Conservation (phyloP, 1,284 basidiomycete genomes). For the Lentinula novae-zelandiae region DNA sequence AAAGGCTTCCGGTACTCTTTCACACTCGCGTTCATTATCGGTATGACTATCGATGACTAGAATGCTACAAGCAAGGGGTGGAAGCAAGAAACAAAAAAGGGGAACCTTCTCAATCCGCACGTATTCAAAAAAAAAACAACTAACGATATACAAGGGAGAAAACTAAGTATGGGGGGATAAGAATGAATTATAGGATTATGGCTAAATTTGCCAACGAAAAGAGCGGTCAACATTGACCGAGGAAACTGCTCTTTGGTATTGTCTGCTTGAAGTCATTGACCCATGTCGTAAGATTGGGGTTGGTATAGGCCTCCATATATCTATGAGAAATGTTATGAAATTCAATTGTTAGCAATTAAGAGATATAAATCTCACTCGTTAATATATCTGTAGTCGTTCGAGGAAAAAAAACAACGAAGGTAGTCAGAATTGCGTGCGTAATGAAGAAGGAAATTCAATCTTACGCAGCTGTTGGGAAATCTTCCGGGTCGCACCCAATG, state of each 20-base stretch:
- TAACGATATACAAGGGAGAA: not conserved
- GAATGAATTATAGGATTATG: not conserved
- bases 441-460: conserved; percentile 32
- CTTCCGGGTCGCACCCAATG: conserved; percentile 34
- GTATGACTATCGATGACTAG: too few species aligned
- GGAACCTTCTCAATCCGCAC: not conserved
- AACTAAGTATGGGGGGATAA: not conserved
- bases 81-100: not conserved
- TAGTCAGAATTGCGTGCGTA: conserved; percentile 70
- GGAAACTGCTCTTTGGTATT: conserved; percentile 21
- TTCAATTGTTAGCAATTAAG: too few species aligned
- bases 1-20: too few species aligned
- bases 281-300: conserved; percentile 22
- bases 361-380: conserved; percentile 35
- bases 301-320: conserved; percentile 43
- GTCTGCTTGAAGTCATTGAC: conserved; percentile 47
- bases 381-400: conserved; percentile 43
- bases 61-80: not conserved
- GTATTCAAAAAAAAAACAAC: not conserved
- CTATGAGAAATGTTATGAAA: conserved; percentile 17
- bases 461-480: conserved; percentile 39
- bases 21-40: too few species aligned
- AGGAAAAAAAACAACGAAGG: conserved; percentile 49
- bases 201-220: not conserved
- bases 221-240: conserved; percentile 24